Conservation (phyloP, 257 asterid genomes). For the Capsicum baccatum region DNA sequence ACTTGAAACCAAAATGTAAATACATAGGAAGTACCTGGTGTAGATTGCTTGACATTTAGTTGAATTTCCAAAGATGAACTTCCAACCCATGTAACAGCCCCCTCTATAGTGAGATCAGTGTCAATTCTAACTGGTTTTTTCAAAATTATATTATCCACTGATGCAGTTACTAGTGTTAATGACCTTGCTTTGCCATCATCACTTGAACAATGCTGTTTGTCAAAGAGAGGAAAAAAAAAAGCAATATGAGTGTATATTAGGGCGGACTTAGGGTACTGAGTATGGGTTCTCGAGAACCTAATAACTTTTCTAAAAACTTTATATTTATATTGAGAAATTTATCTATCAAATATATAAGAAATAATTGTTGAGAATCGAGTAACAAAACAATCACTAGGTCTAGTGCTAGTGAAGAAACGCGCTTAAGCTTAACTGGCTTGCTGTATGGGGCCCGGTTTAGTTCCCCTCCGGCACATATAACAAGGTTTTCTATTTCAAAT, state of each 20-base stretch:
- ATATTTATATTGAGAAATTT: background rate
- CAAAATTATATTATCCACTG: conserved; percentile 84
- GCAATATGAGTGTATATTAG: background rate
- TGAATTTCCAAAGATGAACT: conserved; percentile 90
- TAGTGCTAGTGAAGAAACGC: background rate
- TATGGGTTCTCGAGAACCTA: background rate
- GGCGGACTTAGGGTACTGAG: background rate
- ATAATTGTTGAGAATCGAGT: background rate
- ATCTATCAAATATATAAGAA: background rate
- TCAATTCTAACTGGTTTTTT: conserved; percentile 68
- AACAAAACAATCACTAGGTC: background rate
- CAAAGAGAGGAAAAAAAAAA: background rate
- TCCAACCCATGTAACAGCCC: conserved; percentile 96
- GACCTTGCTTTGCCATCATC: conserved; percentile 73
- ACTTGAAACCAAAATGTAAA: background rate
- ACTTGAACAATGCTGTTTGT: conserved; percentile 72
- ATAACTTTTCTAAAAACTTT: background rate
- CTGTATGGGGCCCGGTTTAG: too few species aligned
- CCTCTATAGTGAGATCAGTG: conserved; percentile 65
- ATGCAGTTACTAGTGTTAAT: conserved; percentile 77
- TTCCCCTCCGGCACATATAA: too few species aligned
- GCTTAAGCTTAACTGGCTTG: background rate
- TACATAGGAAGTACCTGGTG: conserved; percentile 50
- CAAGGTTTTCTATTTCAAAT: too few species aligned
- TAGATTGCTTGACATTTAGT: conserved; percentile 69